Base-by-base conservation (phyloP, 768 basidiomycete species). In the Leccinum uliginosum region DNA sequence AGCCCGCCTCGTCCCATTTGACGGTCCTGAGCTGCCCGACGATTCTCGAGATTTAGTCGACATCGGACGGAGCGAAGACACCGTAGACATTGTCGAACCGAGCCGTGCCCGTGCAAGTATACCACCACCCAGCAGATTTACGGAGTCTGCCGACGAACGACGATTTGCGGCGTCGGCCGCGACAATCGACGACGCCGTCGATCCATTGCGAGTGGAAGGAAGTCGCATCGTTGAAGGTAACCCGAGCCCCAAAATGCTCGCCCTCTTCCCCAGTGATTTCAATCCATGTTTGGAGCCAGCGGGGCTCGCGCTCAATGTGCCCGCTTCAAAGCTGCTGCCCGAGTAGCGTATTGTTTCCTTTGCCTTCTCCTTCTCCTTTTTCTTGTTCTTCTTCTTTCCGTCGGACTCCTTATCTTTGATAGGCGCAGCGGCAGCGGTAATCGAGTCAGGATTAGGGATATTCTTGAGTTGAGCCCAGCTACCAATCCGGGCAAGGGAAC, bases 251-350 rank as follows among this genome's bases (percentile, higher is more conserved):
- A 89, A 74, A 51, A 85, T 82, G 30, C 80, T 81, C 32, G 77
- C 75, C 65, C 85, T 87, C 79, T 83, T 85, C 65, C 80, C 74
- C 10, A 73, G 65, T 2, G 76, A 75, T 26, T 74, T 75, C 1
- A 68, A 55, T 17, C 61, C 66, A 0, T 46, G 51, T 47, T 56
- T 67, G 23, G 63, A 55, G 2, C 61, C 67, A 23, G 61, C 62
- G 21, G 73, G 73, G 44, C 71, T 73, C 8, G 74, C 71, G 51
- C 73, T 79, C 59, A 81, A 75, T 4, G 76, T 72, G 17, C 87
- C 87, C 0, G 80, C 80, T 65, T 89, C 88, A 62, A 89, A 89
- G 63, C 82, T 84, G 67, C 83, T 83, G 2, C 80, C 76, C 2
- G 85, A 86, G 59, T 75, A 70, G 21, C 83, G 78, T 26, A 61